Base-by-base conservation (phyloP, 495 filamentous ascomycete genomes). In the Bryoglossum gracile region DNA sequence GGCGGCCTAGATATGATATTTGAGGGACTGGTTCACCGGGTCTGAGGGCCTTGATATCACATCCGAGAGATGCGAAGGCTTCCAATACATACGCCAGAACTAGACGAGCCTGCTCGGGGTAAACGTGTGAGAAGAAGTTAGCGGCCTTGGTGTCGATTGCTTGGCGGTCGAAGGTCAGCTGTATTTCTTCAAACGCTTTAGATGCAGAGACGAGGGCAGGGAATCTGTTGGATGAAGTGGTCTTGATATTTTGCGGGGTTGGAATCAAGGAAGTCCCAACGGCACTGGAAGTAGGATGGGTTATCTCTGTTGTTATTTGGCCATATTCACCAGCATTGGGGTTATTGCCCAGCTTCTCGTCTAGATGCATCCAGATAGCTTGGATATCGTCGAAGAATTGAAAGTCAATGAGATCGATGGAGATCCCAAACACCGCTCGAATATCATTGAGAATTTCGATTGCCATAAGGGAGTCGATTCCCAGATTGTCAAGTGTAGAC, bases 401-500 rank as follows among this genome's bases (percentile, higher is more conserved):
- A 40, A 58, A 55, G 14, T 40, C 48, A 1, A 30, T 44, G 6
- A 60, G 33, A 21, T 55, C 51, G 43, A 62, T 62, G 4, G 16
- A 46, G 62, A 49, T 26, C 44, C 49, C 19, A 17, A 55, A 63
- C 0, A 65, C 71, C 35, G 77, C 46, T 58, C 30, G 39, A 3
- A 50, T 24, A 24, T 50, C 38, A 30, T 43, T 43, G 4, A 43
- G 14, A 3, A 50, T 21, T 24, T 80, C 76, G 68, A 74, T 75
- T 0, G 67, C 70, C 59, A 75, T 66, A 0, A 80, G 61, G 0
- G 75, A 80, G 44, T 80, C 77, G n/a, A 80, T 72, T 0, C 75
- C 75, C 6, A 76, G 41, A 13, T 79, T 72, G 8, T 65, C 66
- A 13, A 78, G 58, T 2, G 65, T 55, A 0, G 57, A 58, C 11